A percentile compares a stretch with the other conserved stretches of the same genome.
phyloP scores from a whole-genome alignment of 129 eudicot genomes.

The Flaveria brownii region DNA sequence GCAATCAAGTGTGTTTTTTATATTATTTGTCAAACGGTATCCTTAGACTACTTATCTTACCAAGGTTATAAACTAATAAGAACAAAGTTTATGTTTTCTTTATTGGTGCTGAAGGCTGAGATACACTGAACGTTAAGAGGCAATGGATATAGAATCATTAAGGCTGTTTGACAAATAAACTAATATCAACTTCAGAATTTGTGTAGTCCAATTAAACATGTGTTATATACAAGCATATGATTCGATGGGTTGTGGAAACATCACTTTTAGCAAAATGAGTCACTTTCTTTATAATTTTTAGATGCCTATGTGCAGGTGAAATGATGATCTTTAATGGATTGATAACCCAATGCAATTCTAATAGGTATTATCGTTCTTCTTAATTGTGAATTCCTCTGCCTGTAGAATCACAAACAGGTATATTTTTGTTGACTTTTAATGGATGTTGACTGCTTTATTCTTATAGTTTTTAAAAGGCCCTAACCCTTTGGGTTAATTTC shows the following conservation, averaged over 20 bases:
- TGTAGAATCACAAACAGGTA: constrained; percentile 2
- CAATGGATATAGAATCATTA: too few relatives aligned
- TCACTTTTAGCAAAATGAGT: constrained; percentile 8
- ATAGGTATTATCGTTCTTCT: constrained; percentile 43
- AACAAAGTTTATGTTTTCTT: background rate
- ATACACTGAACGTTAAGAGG: too few relatives aligned
- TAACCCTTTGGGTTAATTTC: background rate
- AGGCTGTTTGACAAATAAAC: background rate
- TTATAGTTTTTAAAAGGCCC: background rate
- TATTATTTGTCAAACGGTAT: background rate
- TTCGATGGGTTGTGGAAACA: background rate
- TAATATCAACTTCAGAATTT: background rate
- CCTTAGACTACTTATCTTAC: background rate
- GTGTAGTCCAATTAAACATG: background rate
- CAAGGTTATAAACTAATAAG: background rate
- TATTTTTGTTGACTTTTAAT: background rate
- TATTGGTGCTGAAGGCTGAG: too few relatives aligned
- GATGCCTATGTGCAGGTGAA: constrained; percentile 59
- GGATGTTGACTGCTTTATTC: background rate
- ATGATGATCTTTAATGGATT: constrained; percentile 51
- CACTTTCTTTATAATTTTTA: constrained; percentile 29
- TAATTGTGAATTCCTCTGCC: constrained; percentile 19
- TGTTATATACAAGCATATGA: constrained; percentile 11
- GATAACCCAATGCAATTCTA: constrained; percentile 34
- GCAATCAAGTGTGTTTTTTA: constrained; percentile 29